Percentiles rank a stretch among this genome's conserved stretches.
phyloP scores from a whole-genome alignment of 371 early-diverging fungal genomes.

The Apophysomyces elegans region DNA sequence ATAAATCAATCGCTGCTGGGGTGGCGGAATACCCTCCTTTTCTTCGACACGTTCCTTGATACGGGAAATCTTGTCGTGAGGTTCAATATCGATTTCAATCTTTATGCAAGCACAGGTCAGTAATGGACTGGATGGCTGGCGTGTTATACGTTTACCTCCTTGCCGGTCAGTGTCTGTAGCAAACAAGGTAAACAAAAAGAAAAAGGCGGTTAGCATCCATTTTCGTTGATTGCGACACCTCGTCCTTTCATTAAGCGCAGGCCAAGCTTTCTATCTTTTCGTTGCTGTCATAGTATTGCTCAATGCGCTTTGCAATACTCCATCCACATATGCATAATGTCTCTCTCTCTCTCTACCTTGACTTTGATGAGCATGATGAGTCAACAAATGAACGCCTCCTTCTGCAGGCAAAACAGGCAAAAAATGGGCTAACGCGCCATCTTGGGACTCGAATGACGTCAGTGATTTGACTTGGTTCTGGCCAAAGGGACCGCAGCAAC shows the following conservation, averaged over 20 bases:
- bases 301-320: too few species aligned
- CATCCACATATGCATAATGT: too few species aligned
- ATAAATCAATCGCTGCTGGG: slow-evolving; percentile 94
- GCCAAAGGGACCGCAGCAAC: too few species aligned
- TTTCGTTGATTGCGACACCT: too few species aligned
- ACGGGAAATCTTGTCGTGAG: slow-evolving; percentile 84
- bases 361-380: slow-evolving; percentile 84
- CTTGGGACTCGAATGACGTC: too few species aligned
- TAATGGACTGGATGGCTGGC: not conserved
- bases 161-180: slow-evolving; percentile 90
- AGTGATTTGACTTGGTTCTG: too few species aligned
- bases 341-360: slow-evolving; percentile 64
- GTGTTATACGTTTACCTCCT: slow-evolving; percentile 66
- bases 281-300: too few species aligned
- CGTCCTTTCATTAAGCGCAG: not conserved
- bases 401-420: not conserved
- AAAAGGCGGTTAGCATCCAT: not conserved
- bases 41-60: slow-evolving; percentile 96
- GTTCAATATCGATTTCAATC: slow-evolving; percentile 95
- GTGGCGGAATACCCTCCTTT: slow-evolving; percentile 97
- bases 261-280: not conserved
- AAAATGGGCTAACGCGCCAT: not conserved
- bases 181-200: slow-evolving; percentile 5
- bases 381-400: not conserved
- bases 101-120: slow-evolving; percentile 31